Percentiles rank a stretch among this genome's conserved stretches.
phyloP scores from a whole-genome alignment of 495 filamentous ascomycete genomes.

The Aspergillus biplanus region DNA sequence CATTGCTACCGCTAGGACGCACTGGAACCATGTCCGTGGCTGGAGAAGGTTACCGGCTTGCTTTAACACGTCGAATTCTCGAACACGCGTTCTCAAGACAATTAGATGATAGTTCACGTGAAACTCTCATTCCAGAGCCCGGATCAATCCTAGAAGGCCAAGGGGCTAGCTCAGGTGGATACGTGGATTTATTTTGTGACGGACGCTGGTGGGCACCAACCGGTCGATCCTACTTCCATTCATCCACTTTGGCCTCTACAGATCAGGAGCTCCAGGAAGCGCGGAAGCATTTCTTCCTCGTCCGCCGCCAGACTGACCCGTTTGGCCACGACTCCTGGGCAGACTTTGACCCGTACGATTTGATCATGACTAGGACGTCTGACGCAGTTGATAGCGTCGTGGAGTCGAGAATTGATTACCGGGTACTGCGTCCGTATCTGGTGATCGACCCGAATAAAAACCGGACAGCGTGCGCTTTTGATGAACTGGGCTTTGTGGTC shows the following conservation, averaged over 20 bases:
- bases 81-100: neutral
- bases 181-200: neutral
- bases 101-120: neutral
- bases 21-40: neutral
- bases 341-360: neutral
- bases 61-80: neutral
- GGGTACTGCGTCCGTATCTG: conserved; percentile 10
- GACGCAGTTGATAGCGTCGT: conserved; percentile 15
- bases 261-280: neutral
- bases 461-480: conserved; percentile 11
- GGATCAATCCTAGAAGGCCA: neutral
- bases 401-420: conserved; percentile 20
- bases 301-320: neutral
- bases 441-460: conserved; percentile 30
- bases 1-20: neutral
- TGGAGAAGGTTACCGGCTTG: neutral
- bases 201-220: neutral
- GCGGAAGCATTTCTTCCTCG: neutral
- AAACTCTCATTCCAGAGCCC: neutral
- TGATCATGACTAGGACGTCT: neutral
- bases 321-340: neutral
- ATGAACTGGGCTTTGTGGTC: conserved; percentile 25
- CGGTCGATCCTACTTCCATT: neutral
- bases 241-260: neutral
- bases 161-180: neutral